Base-by-base conservation (phyloP, 805 yeast species). In the Metschnikowia gruessii region DNA sequence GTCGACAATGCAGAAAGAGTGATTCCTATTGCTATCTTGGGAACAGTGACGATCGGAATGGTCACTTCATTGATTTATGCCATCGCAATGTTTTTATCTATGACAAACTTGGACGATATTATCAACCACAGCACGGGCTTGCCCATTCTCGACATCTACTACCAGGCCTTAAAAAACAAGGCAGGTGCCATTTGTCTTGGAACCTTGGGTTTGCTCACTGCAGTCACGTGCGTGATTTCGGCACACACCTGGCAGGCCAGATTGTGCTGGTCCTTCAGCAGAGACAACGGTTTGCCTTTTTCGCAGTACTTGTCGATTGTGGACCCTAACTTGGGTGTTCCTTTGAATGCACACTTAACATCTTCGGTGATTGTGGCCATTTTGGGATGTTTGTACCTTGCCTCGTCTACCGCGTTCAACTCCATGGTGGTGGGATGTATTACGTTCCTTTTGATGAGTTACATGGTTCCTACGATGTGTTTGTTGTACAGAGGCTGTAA, bases 231-330 rank as follows among this genome's bases (percentile, higher is more conserved):
- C 56, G 69, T 70, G 29, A 63, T 69, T 44, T 59, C 69, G 29
- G 66, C 69, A 37, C 73, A 69, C 58, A 70, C 74, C 19, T 70
- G 73, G 74, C 74, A 70, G 61, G 67, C 74, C 21, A 62, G 75
- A 58, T 59, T 70, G 49, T 68, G 73, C 53, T 70, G 74, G 74
- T 66, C 72, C 10, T 70, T 70, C 56, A 62, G 70, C 40, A 65
- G 75, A 62, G 74, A 70, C 62, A 64, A 67, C 46, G 75, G 74
- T 11, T 63, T 70, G 54, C 75, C 75, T n/a, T 64, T 60, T 40
- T 68, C 73, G 50, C 66, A 66, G 54, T 61, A 63, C 53, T 66
- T 66, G 55, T 54, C 68, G n/a, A 58, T 61, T 29, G 62, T 70
- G 19, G 67, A 69, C 59, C 69, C 70, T 26, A 66, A 64, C 48